These are phyloP conservation scores for Tagetes erecta DNA, from an alignment of 129 eudicot genomes.

Conservation along the genomic window DNA sequence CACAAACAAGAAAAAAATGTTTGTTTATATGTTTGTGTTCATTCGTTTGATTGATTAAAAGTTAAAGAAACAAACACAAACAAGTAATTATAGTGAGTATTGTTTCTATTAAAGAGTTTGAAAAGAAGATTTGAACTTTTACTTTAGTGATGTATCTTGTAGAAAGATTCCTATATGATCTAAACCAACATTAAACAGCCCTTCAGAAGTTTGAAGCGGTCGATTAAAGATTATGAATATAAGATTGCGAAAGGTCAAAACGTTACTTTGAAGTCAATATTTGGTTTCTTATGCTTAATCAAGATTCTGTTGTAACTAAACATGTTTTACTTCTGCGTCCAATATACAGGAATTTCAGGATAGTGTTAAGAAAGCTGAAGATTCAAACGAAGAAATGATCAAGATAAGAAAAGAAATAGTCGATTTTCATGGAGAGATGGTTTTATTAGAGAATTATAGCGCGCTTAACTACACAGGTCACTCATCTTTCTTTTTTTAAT, in stretches of 20 bases:
- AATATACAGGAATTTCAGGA: constrained; percentile 62
- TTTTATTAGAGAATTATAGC: constrained; percentile 84
- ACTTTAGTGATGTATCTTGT: constrained; percentile 30
- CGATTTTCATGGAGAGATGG: constrained; percentile 94
- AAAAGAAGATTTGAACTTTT: constrained; percentile 22
- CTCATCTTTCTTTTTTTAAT: constrained; percentile 4
- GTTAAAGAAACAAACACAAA: too few species aligned
- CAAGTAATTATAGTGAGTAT: too few species aligned
- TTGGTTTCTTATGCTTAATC: constrained; percentile 2
- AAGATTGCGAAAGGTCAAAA: constrained; percentile 15
- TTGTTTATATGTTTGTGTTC: too few species aligned
- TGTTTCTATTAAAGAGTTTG: not conserved
- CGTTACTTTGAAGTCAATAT: constrained; percentile 26
- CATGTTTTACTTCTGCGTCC: constrained; percentile 15
- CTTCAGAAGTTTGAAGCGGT: constrained; percentile 31
- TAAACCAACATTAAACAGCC: constrained; percentile 27
- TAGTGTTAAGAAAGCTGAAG: constrained; percentile 53
- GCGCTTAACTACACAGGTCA: constrained; percentile 84
- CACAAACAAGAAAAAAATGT: too few species aligned
- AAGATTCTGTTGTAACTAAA: constrained; percentile 9
- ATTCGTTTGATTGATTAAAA: too few species aligned
- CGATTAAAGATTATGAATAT: constrained; percentile 20
- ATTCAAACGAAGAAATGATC: constrained; percentile 55
- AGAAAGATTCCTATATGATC: constrained; percentile 28
- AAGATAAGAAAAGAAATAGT: constrained; percentile 75